These are phyloP conservation scores for Alternaria sp. DNA, from an alignment of 2,329 filamentous ascomycete genomes.

Conservation along the genomic window DNA sequence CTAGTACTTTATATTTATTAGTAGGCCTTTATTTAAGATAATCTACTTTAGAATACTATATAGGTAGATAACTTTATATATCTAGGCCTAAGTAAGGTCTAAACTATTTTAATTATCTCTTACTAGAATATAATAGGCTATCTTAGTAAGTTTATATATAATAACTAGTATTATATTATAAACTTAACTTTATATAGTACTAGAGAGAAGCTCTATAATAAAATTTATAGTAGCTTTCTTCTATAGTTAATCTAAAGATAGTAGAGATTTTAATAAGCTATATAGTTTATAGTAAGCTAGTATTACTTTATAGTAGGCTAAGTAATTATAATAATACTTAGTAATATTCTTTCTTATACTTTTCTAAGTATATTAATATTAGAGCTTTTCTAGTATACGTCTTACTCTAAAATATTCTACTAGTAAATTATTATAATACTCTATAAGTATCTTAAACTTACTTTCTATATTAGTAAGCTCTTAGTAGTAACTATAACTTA, in stretches of 20 bases:
- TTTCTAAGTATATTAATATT: background rate
- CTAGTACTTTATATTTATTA: background rate
- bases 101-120: background rate
- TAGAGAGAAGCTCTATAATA: background rate
- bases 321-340: background rate
- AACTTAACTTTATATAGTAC: background rate
- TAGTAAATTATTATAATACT: background rate
- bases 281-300: background rate
- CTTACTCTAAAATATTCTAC: background rate
- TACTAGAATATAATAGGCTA: background rate
- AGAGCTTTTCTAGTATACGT: background rate
- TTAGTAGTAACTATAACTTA: background rate
- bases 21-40: background rate
- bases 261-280: background rate
- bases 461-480: background rate
- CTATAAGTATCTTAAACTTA: background rate
- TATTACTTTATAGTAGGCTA: background rate
- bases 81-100: background rate
- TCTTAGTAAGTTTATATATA: background rate
- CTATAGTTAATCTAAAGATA: background rate
- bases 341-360: background rate
- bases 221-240: background rate
- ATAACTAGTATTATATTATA: background rate
- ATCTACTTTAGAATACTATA: background rate
- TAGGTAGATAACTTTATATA: background rate